Conservation (phyloP, 2,329 filamentous ascomycete species). For the Cryphonectria carpinicola region DNA sequence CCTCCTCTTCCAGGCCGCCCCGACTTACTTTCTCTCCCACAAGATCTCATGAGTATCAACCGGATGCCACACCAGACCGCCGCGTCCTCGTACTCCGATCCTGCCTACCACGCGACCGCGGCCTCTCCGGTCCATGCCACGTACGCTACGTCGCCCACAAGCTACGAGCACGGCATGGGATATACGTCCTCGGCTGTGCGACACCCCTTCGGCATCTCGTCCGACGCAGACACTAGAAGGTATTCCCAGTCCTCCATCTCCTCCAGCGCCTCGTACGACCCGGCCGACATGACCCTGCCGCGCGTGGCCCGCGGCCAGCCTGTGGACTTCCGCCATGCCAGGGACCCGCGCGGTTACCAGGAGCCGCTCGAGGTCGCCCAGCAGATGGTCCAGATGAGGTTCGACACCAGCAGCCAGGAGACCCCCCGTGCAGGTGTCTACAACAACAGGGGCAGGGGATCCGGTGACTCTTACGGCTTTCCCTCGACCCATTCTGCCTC, state of each 20-base stretch:
- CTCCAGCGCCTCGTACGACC: constrained; percentile 53
- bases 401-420: constrained; percentile 65
- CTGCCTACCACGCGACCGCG: constrained; percentile 65
- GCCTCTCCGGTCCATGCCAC: constrained; percentile 68
- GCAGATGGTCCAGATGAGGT: constrained; percentile 87
- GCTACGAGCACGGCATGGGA: constrained; percentile 72
- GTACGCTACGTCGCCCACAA: constrained; percentile 69
- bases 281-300: constrained; percentile 36
- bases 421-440: constrained; percentile 85
- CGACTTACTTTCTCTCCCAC: constrained; percentile 71
- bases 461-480: constrained; percentile 88
- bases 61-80: constrained; percentile 62
- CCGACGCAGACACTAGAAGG: constrained; percentile 65
- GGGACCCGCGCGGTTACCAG: constrained; percentile 61
- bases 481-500: constrained; percentile 81
- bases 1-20: constrained; percentile 63
- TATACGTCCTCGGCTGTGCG: constrained; percentile 71
- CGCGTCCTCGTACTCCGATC: constrained; percentile 71
- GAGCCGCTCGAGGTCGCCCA: constrained; percentile 92
- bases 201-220: constrained; percentile 60
- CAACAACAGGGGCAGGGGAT: constrained; percentile 68
- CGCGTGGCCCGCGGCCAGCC: constrained; percentile 61
- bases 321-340: constrained; percentile 60
- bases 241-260: constrained; percentile 84
- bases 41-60: constrained; percentile 75